A percentile compares a stretch with the other conserved stretches of the same genome.
Evolutionary conservation across 225 moss, liverwort and hornwort genomes (phyloP).

Genomic region (Ulota crispa): DNA sequence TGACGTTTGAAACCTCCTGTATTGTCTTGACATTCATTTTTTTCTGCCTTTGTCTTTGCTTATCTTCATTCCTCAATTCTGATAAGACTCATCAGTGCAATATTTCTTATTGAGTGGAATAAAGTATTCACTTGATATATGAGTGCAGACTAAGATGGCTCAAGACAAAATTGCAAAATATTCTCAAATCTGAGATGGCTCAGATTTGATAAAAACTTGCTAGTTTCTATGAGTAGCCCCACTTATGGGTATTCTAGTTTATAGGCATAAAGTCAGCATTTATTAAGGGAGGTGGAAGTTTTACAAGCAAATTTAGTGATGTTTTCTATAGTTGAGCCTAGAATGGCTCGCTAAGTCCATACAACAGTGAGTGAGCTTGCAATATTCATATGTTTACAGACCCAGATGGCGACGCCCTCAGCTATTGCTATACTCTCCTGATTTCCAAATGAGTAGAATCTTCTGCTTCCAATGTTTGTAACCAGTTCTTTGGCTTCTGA

Average conservation of each 20-base stretch:
- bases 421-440: neutral
- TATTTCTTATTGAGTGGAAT: neutral
- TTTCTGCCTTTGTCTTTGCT: neutral
- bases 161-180: conserved; percentile 39
- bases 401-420: neutral
- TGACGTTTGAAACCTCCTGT: too few species aligned
- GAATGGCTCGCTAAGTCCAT: neutral
- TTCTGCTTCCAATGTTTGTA: neutral
- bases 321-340: neutral
- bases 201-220: neutral
- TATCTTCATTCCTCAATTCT: neutral
- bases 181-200: conserved; percentile 44
- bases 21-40: neutral
- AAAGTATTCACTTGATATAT: neutral
- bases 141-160: conserved; percentile 45
- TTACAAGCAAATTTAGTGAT: conserved; percentile 42
- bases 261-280: neutral
- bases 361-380: neutral
- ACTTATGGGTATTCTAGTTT: neutral
- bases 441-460: neutral
- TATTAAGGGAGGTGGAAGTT: conserved; percentile 25
- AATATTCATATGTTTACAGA: neutral
- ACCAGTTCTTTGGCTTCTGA: neutral
- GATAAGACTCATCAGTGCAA: neutral
- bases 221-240: neutral